Base-by-base conservation (phyloP, 78 protist genomes). In the Polysphondylium violaceum region DNA sequence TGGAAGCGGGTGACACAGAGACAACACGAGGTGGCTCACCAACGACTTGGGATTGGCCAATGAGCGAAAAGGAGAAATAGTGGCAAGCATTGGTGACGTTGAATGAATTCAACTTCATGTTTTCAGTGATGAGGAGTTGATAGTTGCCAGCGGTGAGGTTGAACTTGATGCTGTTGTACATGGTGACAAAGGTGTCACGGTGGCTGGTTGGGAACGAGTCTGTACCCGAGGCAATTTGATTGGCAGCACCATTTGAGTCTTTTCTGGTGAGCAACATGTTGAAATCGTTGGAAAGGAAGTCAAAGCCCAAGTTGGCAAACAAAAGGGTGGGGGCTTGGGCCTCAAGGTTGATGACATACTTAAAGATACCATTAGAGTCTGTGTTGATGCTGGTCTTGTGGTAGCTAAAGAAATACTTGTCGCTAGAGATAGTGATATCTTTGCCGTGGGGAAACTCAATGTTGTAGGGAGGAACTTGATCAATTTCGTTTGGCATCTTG, bases 221-320 rank as follows among this genome's bases (percentile, higher is more conserved):
- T 23, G 11, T 33, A 64, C 92, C 92, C 21, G 23, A 14, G 9
- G 69, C 31, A 33, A 67, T 16, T 27, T 59, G 71, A 11, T 55
- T 68, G 41, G 72, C 41, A 4, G 44, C 2, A 51, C 77, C 77
- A 1, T 38, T 25, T 0, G 16, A 8, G 19, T 53, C 35, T 1
- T 47, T 36, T 25, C 7, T 72, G 21, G 23, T 33, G 35, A 86
- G 33, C 16, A 38, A 16, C 47, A 86, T 9, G 51, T 61, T 58
- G 14, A 86, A 40, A 33, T 86, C 83, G 17, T 86, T 86, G 1
- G 74, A 63, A 35, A 86, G 74, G 74, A 72, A 86, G 23, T 86
- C 83, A 44, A 72, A 86, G 11, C 85, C 77, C 9, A 74, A 25
- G 17, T 23, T 51, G 3, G 83, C 72, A 41, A 47, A 61, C 4